Base-by-base conservation (phyloP, 495 filamentous ascomycete species). In the Sphaerosporella brunnea region DNA sequence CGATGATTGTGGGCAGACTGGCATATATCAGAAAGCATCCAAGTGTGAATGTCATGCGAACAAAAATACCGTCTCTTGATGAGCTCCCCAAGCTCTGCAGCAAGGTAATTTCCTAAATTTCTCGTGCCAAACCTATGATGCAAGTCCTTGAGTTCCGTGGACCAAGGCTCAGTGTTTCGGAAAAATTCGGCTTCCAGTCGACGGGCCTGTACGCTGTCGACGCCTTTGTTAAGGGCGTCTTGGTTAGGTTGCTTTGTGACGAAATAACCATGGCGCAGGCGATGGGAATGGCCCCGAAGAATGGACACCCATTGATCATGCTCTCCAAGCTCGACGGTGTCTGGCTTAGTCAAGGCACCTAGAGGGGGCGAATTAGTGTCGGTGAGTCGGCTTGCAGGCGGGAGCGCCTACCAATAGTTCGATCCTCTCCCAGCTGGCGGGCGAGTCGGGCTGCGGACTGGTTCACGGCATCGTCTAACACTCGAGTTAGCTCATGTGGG, bases 341-440 rank as follows among this genome's bases (percentile, higher is more conserved):
- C 69, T 1, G 69, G 69, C 45, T 72, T 72, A 3, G 69, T 72
- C 8, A 72, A 51, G 3, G 69, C 69, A 1, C n/a, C n/a, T n/a
- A n/a, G n/a, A n/a, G n/a, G n/a, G n/a, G n/a, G n/a, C n/a, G n/a
- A n/a, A n/a, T n/a, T n/a, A n/a, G n/a, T n/a, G n/a, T n/a, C n/a
- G n/a, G n/a, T n/a, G n/a, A n/a, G n/a, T n/a, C n/a, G n/a, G n/a
- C n/a, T n/a, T n/a, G n/a, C n/a, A n/a, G n/a, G n/a, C n/a, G n/a
- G n/a, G n/a, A n/a, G n/a, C n/a, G n/a, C n/a, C n/a, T n/a, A n/a
- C 69, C 61, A 15, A 63, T 63, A 9, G 62, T 63, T 10, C 61
- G 53, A 16, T 63, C 61, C 32, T 61, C 54, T 2, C 53, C 62
- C 1, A 58, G 42, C 11, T 59, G 42, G 5, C 48, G 50, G 2